Base-by-base conservation (phyloP, 2,329 filamentous ascomycete genomes). In the Ophiocordyceps unilateralis region DNA sequence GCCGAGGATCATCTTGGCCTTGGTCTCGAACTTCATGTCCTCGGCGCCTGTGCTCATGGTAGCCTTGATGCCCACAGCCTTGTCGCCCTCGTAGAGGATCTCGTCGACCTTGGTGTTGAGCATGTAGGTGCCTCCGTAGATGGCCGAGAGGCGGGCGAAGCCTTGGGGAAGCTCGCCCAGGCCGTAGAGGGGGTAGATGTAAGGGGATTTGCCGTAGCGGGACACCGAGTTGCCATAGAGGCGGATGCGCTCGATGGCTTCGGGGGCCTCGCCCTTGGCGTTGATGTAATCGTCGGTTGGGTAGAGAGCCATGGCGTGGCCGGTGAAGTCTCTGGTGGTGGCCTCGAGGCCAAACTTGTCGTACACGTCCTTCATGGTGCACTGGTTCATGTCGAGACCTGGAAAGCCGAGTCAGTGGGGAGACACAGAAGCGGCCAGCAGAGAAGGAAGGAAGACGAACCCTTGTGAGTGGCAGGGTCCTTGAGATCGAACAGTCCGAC, bases 81-180 rank as follows among this genome's bases (percentile, higher is more conserved):
- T 94, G 58, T 74, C 76, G 44, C 70, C 76, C 46, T 93, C 85
- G 59, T 91, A 93, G 47, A 83, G 63, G 51, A 98, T 68, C 69
- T 98, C 91, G 49, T 96, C 83, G 44, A 98, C 75, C 52, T 79
- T 78, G 53, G 91, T 93, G 72, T 96, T 96, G 57, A 98, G 81
- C 88, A 98, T 98, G 69, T 98, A 98, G 41, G 91, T 98, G 53
- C 91, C 91, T 50, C 91, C 91, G 60, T 98, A 96, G 65, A 98
- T 96, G 62, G 91, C 91, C 36, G 88, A 95, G 43, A 98, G 76
- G 63, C 91, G 88, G 49, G 91, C 91, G 57, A 98, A 98, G 46
- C 89, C 89, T 67, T 98, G 91, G 30, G 91, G 93, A 44, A 98
- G 81, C 69, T 98, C 91, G 60, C 84, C 91, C 41, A 98, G 78